Base-by-base conservation (phyloP, 345 rosid species). In the Eucalyptus camaldulensis region DNA sequence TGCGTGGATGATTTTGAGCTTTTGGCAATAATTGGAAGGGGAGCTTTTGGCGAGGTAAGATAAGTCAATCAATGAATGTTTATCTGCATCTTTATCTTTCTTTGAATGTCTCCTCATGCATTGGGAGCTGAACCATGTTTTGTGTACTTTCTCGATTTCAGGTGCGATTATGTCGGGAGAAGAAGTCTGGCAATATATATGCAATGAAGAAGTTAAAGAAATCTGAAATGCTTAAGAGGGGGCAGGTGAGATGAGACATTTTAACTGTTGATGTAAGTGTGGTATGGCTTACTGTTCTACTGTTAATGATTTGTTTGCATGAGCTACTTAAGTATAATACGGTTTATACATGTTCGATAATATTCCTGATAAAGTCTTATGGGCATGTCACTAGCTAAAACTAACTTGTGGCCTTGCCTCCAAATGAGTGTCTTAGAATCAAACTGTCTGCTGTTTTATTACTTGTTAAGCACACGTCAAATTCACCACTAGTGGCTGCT, bases 151-250 rank as follows among this genome's bases (percentile, higher is more conserved):
- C 88, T 86, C 47, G 90, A 83, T 88, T 89, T 87, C 94, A 96
- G 99, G 99, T 97, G 91, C 96, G 95, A 56, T 86, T 97, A 90
- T 96, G 98, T 88, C 94, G 96, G 72, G 99, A 97, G 96, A 97
- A 94, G 94, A 97, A 97, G 91, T 97, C 99, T 90, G 99, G 98
- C 89, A 94, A 95, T 89, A 97, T 97, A 80, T 97, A 95, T 94
- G 99, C 99, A 85, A 97, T 97, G 99, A 97, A 97, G 94, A 97
- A 97, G 92, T 94, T 97, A 94, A 96, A 97, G 96, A 97, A 97
- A 94, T 96, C 99, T 87, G 99, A 97, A 94, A 97, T 97, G 99
- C 94, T 97, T 89, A 96, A 90, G 93, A 93, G 97, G 92, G 99
- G 99, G 90, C 99, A 97, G 97, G 99, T 97, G 92, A 93, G 90